Evolutionary conservation across 805 yeast genomes (phyloP), one percentile per base, ranked within the genome.

Genomic region (Priceomyces carsonii): DNA sequence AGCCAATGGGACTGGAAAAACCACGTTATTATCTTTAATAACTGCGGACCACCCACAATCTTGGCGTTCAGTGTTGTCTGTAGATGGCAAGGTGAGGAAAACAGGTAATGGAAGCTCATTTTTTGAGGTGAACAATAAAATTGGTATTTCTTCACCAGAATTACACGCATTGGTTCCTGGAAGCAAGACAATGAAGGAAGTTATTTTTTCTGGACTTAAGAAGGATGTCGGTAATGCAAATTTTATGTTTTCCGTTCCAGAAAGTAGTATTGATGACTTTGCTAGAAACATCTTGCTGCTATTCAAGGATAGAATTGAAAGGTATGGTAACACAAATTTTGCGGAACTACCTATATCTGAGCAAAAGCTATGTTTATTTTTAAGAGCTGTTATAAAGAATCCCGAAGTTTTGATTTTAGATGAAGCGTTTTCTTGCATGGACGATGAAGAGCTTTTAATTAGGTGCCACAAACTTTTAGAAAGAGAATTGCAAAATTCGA

Each of bases 11-110:
- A 75, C 95, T 0, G 99, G 99, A 0, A 91, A 91, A 57, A 85
- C 96, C 1, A 93, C 99, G 0, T 61, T 91, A 16, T 60, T 93
- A 10, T 79, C 97, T 2, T 57, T 93, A 29, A 69, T 91, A 18
- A 89, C 96, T 0, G 89, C 95, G 3, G 99, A 91, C 50, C 99
- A 91, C 55, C 99, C 99, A 1, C 96, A 91, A 60, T 82, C 96
- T 2, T 91, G 98, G 98, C 82, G 79, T 46, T 72, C 78, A 4
- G 77, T 73, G 15, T 71, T 93, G 15, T 59, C 65, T 6, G 66
- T 88, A 29, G 72, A 83, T 46, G 88, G 89, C 0, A 71, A 71
- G 20, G 75, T 80, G 6, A 73, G 97, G 26, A 73, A 72, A 40
- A 80, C 90, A 0, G 99, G 98, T 2, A 68, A 63, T 25, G 74